Base-by-base conservation (phyloP, 768 basidiomycete genomes). In the Guyanaporus albipodus region DNA sequence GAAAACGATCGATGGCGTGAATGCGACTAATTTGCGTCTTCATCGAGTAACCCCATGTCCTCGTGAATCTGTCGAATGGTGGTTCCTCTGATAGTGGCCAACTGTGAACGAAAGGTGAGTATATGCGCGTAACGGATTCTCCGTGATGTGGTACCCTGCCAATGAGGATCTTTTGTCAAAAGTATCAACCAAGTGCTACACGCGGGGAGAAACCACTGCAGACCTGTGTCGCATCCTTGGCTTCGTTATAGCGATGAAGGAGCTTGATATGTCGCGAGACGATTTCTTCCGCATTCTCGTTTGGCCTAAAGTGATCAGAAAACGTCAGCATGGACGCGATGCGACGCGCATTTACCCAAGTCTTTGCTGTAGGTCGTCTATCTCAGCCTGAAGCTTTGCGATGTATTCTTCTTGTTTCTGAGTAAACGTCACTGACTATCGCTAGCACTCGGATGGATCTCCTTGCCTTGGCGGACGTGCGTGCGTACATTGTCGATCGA, bases 141-240 rank as follows among this genome's bases (percentile, higher is more conserved):
- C 21, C 40, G 38, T 40, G 18, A n/a, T 18, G 34, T 56, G 71
- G 41, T 60, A 87, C 87, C 66, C 79, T 83, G 52, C 88, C 89
- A 43, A 91, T 87, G 41, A 91, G 69, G 36, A 87, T 82, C 89
- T 91, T 49, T 49, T 14, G 12, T 4, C 18, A 42, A 26, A 24
- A 42, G 6, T 22, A n/a, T 35, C 40, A 24, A 54, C n/a, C 50
- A 43, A 18, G 44, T 8, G 17, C 19, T 19, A 12, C 12, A 26
- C n/a, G 15, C 17, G 29, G 46, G 36, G 35, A 5, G 35, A 38
- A 29, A 14, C 43, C 14, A 46, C 27, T 26, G 39, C 40, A 18
- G 28, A 80, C 87, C 80, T 90, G 88, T 0, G 85, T 74, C 4
- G 87, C 88, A 61, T 91, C 88, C 59, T 90, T 90, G 8, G 85